These are phyloP conservation scores for Trichoderma semiorbis DNA, from an alignment of 2,329 filamentous ascomycete genomes.

Conservation along the genomic window DNA sequence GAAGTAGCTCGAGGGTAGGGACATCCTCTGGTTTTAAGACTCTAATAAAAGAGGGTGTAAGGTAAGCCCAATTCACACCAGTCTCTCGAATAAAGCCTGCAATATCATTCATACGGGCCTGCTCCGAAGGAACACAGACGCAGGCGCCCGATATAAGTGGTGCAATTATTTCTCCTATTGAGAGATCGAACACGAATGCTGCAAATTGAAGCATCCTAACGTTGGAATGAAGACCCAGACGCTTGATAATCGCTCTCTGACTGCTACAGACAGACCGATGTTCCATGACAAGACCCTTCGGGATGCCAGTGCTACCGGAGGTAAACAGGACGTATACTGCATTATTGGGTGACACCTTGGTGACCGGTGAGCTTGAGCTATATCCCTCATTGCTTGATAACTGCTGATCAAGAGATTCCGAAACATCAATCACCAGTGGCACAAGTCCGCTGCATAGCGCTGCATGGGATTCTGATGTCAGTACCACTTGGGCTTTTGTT, in stretches of 20 bases:
- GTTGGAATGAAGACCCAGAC: neutral
- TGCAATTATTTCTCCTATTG: constrained; percentile 6
- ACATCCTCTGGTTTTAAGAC: constrained; percentile 5
- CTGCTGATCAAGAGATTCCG: neutral
- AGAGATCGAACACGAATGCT: constrained; percentile 7
- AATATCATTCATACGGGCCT: neutral
- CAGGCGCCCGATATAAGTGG: constrained; percentile 14
- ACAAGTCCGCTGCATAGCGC: neutral
- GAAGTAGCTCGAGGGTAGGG: constrained; percentile 7
- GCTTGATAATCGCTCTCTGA: constrained; percentile 2
- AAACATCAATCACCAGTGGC: neutral
- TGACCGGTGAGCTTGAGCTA: neutral
- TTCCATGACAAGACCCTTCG: constrained; percentile 25
- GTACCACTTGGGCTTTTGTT: neutral
- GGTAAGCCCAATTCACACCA: constrained; percentile 7
- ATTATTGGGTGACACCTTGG: constrained; percentile 2
- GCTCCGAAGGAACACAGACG: constrained; percentile 5
- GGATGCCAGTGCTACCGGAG: constrained; percentile 25
- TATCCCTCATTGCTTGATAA: neutral
- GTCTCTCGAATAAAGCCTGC: constrained; percentile 6
- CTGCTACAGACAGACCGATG: constrained; percentile 20
- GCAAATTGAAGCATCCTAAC: constrained; percentile 14
- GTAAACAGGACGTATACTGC: constrained; percentile 25
- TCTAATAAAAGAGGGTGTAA: neutral
- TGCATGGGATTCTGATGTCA: neutral